Evolutionary conservation across 768 basidiomycete genomes (phyloP), one percentile per base, ranked within the genome.

Genomic region (Podaxis sp.): DNA sequence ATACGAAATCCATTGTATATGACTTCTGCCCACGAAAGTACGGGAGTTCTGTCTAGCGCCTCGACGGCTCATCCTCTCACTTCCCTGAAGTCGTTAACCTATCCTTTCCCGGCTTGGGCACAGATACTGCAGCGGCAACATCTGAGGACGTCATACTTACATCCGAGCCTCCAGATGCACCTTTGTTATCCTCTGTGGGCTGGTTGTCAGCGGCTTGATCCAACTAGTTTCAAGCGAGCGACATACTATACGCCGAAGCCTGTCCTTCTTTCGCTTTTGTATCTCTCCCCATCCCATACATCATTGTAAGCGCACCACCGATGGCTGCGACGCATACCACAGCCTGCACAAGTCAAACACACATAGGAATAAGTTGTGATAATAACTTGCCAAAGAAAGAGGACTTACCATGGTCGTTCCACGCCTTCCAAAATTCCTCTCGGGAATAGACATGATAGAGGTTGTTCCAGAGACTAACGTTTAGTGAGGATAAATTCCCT

Each of bases 111-210:
- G 74, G 75, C 60, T 72, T 76, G 0, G 75, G 75, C 12, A 76
- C 61, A 1, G 77, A 77, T 5, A 78, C 77, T 3, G 73, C 75
- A 6, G 75, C 76, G 61, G 71, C 72, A 13, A 80, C 75, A 65
- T 80, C 77, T 1, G 73, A 69, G 1, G 77, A 77, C 52, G 67
- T 75, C 78, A 80, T 80, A 4, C 71, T 72, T 62, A 68, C 69
- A 65, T 77, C 76, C 0, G 73, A 72, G 7, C 67, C 69, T 2
- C 69, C 70, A 40, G 44, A n/a, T 41, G 61, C 7, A n/a, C 69
- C 70, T 20, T 69, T 63, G 15, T 69, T 75, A 63, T 64, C 20
- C 15, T 66, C 62, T 28, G 57, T 67, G 69, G 50, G 40, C 58
- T 13, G 17, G 7, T 2, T 50, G 24, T 50, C 30, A 38, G 36